A percentile compares a stretch with the other conserved stretches of the same genome.
Conservation (phyloP, 2,329 filamentous ascomycete genomes). For the Delphinella strobiligena region DNA sequence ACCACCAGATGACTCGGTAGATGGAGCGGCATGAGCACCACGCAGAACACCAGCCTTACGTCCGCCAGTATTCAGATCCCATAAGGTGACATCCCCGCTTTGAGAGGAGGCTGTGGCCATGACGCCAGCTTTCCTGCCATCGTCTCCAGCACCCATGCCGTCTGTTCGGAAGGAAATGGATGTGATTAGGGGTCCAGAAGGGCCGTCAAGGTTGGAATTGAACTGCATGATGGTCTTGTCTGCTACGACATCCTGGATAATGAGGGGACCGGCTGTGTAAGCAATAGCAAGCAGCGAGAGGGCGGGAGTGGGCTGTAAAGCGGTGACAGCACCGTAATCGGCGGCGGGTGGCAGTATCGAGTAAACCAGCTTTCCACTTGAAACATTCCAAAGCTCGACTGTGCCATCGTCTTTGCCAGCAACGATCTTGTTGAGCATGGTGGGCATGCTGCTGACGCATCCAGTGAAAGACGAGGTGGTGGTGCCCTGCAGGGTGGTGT, state of each 20-base stretch:
- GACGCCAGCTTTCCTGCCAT: conserved; percentile 74
- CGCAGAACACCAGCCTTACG: conserved; percentile 76
- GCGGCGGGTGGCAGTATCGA: conserved; percentile 68
- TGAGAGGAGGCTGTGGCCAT: conserved; percentile 79
- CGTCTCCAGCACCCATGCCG: conserved; percentile 73
- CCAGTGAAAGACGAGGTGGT: conserved; percentile 57
- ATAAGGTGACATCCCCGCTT: conserved; percentile 84
- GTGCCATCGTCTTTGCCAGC: conserved; percentile 76
- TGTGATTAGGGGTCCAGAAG: conserved; percentile 53
- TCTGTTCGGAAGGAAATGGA: conserved; percentile 88
- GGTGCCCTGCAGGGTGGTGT: conserved; percentile 62
- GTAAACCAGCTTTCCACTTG: conserved; percentile 80
- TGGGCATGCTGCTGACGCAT: conserved; percentile 77
- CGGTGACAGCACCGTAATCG: conserved; percentile 70
- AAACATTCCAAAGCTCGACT: conserved; percentile 96
- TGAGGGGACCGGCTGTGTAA: conserved; percentile 65
- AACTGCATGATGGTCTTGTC: conserved; percentile 56
- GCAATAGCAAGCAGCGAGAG: conserved; percentile 80
- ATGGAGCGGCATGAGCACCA: conserved; percentile 72
- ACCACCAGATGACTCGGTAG: conserved; percentile 61
- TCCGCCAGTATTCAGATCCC: conserved; percentile 86
- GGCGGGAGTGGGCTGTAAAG: conserved; percentile 71
- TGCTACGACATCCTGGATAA: conserved; percentile 69
- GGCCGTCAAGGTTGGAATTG: conserved; percentile 32
- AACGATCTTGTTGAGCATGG: conserved; percentile 91